Conservation (phyloP, 352 stramenopile species). For the Phytophthora brassicae region DNA sequence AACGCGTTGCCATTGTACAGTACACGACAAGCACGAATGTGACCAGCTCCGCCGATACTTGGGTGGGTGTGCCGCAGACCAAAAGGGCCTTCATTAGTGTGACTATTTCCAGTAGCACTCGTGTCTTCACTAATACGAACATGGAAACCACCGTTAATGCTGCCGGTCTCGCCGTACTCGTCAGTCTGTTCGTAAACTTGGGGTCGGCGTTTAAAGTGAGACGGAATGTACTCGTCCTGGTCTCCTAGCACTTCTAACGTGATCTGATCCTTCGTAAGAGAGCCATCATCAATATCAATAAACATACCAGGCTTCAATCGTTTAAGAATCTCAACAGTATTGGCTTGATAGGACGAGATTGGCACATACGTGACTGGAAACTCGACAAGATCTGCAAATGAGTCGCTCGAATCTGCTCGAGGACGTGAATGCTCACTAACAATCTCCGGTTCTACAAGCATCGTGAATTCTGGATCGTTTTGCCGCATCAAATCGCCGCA, state of each 20-base stretch:
- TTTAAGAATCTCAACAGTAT: slow-evolving; percentile 58
- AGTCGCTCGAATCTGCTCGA: slow-evolving; percentile 45
- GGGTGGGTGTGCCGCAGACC: slow-evolving; percentile 54
- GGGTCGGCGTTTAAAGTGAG: slow-evolving; percentile 36
- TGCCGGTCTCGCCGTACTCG: slow-evolving; percentile 5
- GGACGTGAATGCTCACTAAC: slow-evolving; percentile 29
- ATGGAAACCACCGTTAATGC: slow-evolving; percentile 30
- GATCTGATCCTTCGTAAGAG: slow-evolving; percentile 78
- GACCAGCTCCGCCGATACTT: slow-evolving; percentile 39
- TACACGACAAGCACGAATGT: slow-evolving; percentile 76
- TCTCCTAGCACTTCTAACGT: slow-evolving; percentile 71
- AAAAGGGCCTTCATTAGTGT: slow-evolving; percentile 31
- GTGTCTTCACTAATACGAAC: slow-evolving; percentile 50
- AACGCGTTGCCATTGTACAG: slow-evolving; percentile 75
- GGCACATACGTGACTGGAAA: slow-evolving; percentile 75
- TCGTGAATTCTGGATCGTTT: slow-evolving; percentile 52
- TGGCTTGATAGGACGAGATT: slow-evolving; percentile 49
- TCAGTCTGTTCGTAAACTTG: neutral
- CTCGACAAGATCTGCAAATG: slow-evolving; percentile 48
- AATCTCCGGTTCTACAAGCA: slow-evolving; percentile 33
- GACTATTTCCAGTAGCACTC: slow-evolving; percentile 18
- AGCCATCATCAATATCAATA: slow-evolving; percentile 77
- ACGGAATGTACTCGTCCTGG: slow-evolving; percentile 56
- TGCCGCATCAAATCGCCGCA: slow-evolving; percentile 53
- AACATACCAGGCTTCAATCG: slow-evolving; percentile 52